Percentiles rank a stretch among this genome's conserved stretches.
Conservation (phyloP, 495 filamentous ascomycete genomes). For the Tetracladium marchalianum region DNA sequence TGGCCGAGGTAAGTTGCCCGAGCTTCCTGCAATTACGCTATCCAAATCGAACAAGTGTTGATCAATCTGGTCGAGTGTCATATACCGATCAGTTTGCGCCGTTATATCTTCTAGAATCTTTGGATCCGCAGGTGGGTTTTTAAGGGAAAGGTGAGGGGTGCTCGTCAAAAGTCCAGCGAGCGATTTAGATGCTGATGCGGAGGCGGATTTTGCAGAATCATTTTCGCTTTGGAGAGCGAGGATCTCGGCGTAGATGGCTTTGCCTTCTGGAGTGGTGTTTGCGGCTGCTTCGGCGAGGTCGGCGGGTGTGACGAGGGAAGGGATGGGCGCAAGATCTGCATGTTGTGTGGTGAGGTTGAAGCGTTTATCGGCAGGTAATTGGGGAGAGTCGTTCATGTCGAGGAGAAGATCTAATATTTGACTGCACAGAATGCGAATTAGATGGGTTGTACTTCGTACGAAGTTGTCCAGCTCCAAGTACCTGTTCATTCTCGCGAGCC, state of each 20-base stretch:
- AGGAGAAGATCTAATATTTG: slow-evolving; percentile 63
- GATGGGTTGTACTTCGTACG: not conserved
- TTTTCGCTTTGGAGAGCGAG: slow-evolving; percentile 13
- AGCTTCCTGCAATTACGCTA: slow-evolving; percentile 35
- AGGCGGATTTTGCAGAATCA: slow-evolving; percentile 27
- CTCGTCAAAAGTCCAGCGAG: slow-evolving; percentile 26
- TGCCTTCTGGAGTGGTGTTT: slow-evolving; percentile 31
- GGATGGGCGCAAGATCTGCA: slow-evolving; percentile 5
- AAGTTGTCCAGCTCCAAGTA: not conserved
- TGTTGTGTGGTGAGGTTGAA: slow-evolving; percentile 29
- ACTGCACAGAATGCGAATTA: slow-evolving; percentile 8
- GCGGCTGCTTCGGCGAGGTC: slow-evolving; percentile 23
- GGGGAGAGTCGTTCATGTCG: slow-evolving; percentile 72
- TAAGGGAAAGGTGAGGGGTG: slow-evolving; percentile 9
- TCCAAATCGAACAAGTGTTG: slow-evolving; percentile 71
- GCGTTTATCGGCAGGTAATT: slow-evolving; percentile 63
- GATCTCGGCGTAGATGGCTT: slow-evolving; percentile 26
- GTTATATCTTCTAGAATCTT: slow-evolving; percentile 4
- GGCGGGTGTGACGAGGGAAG: slow-evolving; percentile 8
- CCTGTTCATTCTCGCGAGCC: slow-evolving; percentile 82
- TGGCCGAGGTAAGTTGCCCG: not conserved
- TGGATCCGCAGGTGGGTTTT: not conserved
- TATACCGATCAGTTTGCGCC: slow-evolving; percentile 30
- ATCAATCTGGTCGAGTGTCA: slow-evolving; percentile 69
- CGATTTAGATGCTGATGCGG: slow-evolving; percentile 22